Evolutionary conservation across 2,329 filamentous ascomycete genomes (phyloP), one percentile per base, ranked within the genome.

Genomic region (Epichloe coenophiala): DNA sequence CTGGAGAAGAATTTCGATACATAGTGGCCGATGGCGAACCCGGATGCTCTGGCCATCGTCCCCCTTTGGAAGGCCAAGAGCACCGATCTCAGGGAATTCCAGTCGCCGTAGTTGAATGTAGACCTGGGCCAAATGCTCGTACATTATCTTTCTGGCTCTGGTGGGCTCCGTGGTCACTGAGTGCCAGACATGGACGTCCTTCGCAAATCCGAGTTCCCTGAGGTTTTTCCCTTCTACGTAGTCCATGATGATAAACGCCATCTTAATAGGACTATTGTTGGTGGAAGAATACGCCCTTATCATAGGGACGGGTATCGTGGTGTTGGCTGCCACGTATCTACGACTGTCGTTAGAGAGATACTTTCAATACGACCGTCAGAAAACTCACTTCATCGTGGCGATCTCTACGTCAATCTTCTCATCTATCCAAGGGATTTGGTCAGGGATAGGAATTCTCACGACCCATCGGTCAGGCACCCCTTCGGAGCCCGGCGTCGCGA

Each of bases 241-340:
- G 36, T 59, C 53, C 45, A 59, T 50, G 21, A 59, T 57, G n/a
- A 59, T 40, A 35, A 56, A 59, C 5, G 55, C 23, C 11, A 52
- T 38, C n/a, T 42, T 33, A 21, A 57, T 33, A 12, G 53, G 33
- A 43, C 23, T 11, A 8, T 46, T 42, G 3, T 41, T 36, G 21
- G 49, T 43, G 21, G 50, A 33, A 17, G 49, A 52, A 39, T 52
- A 47, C 8, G 52, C 56, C 31, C 46, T 33, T 11, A 57, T 31
- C n/a, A 19, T 47, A 9, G 54, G 55, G 17, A 57, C 49, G 8
- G 21, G 19, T 19, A 17, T 17, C 17, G 17, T 17, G 17, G 17
- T 17, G 17, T 17, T 17, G 17, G 17, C 17, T 17, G 17, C 17
- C 17, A 17, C 17, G 17, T 17, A 17, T 17, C 17, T 17, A 17